phyloP scores from a whole-genome alignment of 164 flowering plant genomes.

The Paratinospora sagittata region DNA sequence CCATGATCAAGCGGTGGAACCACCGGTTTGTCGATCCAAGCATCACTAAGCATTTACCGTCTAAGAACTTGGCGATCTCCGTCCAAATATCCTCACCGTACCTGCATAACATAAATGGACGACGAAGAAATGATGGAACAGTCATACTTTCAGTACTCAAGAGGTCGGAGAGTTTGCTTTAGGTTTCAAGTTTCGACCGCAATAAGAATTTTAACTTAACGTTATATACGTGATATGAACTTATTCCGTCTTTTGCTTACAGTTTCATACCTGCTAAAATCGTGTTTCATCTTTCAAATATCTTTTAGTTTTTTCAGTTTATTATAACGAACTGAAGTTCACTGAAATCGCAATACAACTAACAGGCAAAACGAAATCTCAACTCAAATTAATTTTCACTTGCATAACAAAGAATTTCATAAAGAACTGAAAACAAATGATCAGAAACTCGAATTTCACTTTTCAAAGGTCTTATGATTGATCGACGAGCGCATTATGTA shows the following conservation, averaged over 20 bases:
- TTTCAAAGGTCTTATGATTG: neutral
- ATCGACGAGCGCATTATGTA: neutral
- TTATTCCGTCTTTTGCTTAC: neutral
- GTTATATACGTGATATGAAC: no score
- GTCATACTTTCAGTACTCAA: neutral
- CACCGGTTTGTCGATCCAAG: conserved; percentile 59
- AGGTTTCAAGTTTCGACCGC: no score
- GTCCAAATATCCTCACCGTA: conserved; percentile 81
- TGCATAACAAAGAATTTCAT: neutral
- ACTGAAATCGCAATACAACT: neutral
- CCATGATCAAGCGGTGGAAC: conserved; percentile 57
- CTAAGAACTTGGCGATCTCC: conserved; percentile 75
- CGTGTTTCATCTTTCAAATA: neutral
- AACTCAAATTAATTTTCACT: neutral
- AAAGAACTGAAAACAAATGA: neutral
- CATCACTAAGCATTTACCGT: conserved; percentile 70
- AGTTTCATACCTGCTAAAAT: neutral
- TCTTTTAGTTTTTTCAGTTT: neutral
- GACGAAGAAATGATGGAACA: neutral
- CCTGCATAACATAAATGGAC: conserved; percentile 24
- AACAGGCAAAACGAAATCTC: neutral
- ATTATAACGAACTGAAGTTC: neutral
- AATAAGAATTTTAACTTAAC: no score
- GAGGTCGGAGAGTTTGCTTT: neutral
- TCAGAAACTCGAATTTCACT: neutral